Evolutionary conservation across 441 rosid species (phyloP), one percentile per base, ranked within the genome.

Genomic region (Aleurites moluccanus): DNA sequence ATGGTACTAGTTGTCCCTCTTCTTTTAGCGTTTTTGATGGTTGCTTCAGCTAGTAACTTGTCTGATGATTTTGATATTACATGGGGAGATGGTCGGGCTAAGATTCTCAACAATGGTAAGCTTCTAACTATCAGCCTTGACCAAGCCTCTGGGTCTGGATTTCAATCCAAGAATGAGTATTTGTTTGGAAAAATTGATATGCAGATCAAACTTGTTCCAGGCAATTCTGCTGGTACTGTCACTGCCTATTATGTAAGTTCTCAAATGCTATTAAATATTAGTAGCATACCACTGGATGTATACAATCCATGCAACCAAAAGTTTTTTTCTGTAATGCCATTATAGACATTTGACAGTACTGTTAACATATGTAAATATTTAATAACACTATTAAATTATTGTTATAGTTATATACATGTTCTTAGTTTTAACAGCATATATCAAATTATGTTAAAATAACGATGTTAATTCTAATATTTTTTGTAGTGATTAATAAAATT

Each of bases 101-200:
- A 64, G 49, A 66, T 77, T 21, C 76, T 71, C 59, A 59, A 72
- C 76, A 56, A 64, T 27, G 80, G 80, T 0, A 35, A 77, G 33
- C 69, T 78, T 5, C 79, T 78, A 23, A 66, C 79, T 25, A 79
- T 81, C 1, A 60, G 74, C 10, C 76, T 81, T 21, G 84, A 81
- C 71, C 44, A 72, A 28, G 57, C 74, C 18, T 81, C 84, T 0
- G 84, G 84, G 23, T 81, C 81, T 0, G 77, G 84, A 1, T 74
- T 81, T 52, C 77, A 78, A 28, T 81, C 81, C 45, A 81, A 66
- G 72, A 70, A 65, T 1, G 50, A 69, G 33, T 80, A 67, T 61
- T 50, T 78, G 21, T 78, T 70, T 30, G 80, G 66, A 16, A 72
- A 77, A 67, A 59, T 77, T 27, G 72, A 77, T 1, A 77, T 72